These are phyloP conservation scores for Huntiella omanensis DNA, from an alignment of 2,329 filamentous ascomycete species.

Conservation along the genomic window DNA sequence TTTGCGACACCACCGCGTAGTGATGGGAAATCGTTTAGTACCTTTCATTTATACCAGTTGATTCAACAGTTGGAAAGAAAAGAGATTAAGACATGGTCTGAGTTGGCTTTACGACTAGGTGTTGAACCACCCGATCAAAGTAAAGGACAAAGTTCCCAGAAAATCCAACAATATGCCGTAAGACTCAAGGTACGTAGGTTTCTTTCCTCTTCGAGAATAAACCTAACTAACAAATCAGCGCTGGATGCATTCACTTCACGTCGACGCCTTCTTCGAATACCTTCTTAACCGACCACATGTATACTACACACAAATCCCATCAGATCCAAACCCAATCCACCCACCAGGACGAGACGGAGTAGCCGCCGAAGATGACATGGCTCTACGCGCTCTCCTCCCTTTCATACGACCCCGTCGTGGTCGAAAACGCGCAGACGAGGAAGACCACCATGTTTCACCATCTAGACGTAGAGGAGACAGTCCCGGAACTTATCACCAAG, in stretches of 20 bases:
- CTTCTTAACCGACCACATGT: conserved; percentile 44
- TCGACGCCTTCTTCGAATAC: conserved; percentile 89
- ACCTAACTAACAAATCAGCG: conserved; percentile 30
- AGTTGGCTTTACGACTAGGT: conserved; percentile 69
- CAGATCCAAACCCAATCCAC: conserved; percentile 40
- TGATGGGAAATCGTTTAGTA: conserved; percentile 70
- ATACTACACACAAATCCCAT: conserved; percentile 64
- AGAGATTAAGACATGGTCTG: conserved; percentile 84
- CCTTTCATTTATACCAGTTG: conserved; percentile 57
- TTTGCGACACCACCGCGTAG: conserved; percentile 71
- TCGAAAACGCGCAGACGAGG: conserved; percentile 44
- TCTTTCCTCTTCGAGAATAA: neutral
- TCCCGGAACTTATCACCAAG: neutral
- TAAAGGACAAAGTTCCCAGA: conserved; percentile 78
- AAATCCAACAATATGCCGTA: conserved; percentile 88
- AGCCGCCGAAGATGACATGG: conserved; percentile 70
- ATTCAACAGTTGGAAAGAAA: conserved; percentile 61
- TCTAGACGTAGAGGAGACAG: conserved; percentile 27
- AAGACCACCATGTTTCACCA: conserved; percentile 36
- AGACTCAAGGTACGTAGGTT: conserved; percentile 52
- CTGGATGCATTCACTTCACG: conserved; percentile 94
- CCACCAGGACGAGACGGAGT: conserved; percentile 62
- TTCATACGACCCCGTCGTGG: conserved; percentile 48
- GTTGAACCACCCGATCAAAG: conserved; percentile 67
- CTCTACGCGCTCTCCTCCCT: conserved; percentile 64